phyloP scores from a whole-genome alignment of 768 basidiomycete species.

The Cubamyces lactineus region DNA sequence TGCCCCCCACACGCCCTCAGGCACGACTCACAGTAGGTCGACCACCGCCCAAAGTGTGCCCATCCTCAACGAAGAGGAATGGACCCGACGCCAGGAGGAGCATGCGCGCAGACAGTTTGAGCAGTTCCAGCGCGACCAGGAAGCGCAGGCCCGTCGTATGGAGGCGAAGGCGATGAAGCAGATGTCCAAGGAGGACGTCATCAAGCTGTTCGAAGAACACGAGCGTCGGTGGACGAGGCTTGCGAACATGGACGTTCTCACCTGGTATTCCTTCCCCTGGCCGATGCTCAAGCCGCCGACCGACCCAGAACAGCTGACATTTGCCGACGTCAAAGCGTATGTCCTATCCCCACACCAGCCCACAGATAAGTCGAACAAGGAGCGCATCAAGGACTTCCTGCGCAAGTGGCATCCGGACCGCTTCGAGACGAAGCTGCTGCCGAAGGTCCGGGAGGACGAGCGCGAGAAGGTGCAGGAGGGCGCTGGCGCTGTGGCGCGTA shows the following conservation, averaged over 20 bases:
- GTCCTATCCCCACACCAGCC: slow-evolving; percentile 61
- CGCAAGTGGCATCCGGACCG: slow-evolving; percentile 83
- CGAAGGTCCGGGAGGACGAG: slow-evolving; percentile 65
- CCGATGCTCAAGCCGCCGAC: slow-evolving; percentile 63
- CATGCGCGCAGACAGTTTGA: slow-evolving; percentile 68
- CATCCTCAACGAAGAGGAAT: slow-evolving; percentile 48
- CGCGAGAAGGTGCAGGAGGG: slow-evolving; percentile 69
- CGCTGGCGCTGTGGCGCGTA: slow-evolving; percentile 72
- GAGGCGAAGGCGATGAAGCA: slow-evolving; percentile 43
- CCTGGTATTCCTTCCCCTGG: slow-evolving; percentile 77
- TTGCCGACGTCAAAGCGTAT: slow-evolving; percentile 58
- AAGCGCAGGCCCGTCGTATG: slow-evolving; percentile 53
- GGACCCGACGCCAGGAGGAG: slow-evolving; percentile 66
- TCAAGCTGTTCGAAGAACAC: slow-evolving; percentile 60
- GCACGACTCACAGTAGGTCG: slow-evolving; percentile 9
- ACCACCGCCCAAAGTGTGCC: slow-evolving; percentile 26
- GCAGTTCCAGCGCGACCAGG: slow-evolving; percentile 69
- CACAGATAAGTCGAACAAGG: slow-evolving; percentile 58
- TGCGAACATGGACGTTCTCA: slow-evolving; percentile 43
- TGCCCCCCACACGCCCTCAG: slow-evolving; percentile 4
- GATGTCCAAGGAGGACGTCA: slow-evolving; percentile 59
- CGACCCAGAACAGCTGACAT: slow-evolving; percentile 63
- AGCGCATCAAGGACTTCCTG: slow-evolving; percentile 76
- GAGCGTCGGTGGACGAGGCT: slow-evolving; percentile 61
- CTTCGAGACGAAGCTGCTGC: slow-evolving; percentile 70